Evolutionary conservation across 768 basidiomycete species (phyloP).

Genomic region (Boletus subparvulus): DNA sequence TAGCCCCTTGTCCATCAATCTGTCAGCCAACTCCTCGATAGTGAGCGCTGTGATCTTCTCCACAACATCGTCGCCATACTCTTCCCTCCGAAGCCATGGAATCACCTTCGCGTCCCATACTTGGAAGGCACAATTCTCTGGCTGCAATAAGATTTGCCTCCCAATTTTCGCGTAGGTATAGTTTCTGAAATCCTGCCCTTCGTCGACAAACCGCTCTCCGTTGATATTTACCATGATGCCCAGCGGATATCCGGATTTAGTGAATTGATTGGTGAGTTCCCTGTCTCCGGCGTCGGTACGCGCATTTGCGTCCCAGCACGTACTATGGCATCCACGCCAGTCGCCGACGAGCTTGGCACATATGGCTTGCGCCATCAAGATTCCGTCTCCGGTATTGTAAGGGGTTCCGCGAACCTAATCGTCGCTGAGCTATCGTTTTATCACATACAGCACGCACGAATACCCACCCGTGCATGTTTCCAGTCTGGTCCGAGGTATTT

Average conservation of each 20-base stretch:
- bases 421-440: background rate
- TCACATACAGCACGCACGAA: background rate
- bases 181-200: constrained; percentile 70
- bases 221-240: constrained; percentile 64
- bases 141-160: constrained; percentile 55
- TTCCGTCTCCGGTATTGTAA: constrained; percentile 68
- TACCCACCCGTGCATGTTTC: constrained; percentile 53
- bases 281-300: constrained; percentile 51
- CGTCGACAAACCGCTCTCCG: constrained; percentile 66
- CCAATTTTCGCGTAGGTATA: constrained; percentile 74
- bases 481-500: constrained; percentile 60
- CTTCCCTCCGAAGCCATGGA: constrained; percentile 53
- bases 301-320: constrained; percentile 69
- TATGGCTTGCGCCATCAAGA: constrained; percentile 48
- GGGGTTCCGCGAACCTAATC: constrained; percentile 66
- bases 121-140: constrained; percentile 62
- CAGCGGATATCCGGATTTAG: constrained; percentile 72
- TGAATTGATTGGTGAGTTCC: constrained; percentile 64
- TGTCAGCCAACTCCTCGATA: constrained; percentile 50
- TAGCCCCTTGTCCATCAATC: constrained; percentile 47
- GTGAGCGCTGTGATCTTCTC: constrained; percentile 49
- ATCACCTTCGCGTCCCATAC: constrained; percentile 55
- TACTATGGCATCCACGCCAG: constrained; percentile 70
- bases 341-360: constrained; percentile 63
- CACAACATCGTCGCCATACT: constrained; percentile 64